Base-by-base conservation (phyloP, 2,329 filamentous ascomycete species). In the Phyllosticta capitalensis region DNA sequence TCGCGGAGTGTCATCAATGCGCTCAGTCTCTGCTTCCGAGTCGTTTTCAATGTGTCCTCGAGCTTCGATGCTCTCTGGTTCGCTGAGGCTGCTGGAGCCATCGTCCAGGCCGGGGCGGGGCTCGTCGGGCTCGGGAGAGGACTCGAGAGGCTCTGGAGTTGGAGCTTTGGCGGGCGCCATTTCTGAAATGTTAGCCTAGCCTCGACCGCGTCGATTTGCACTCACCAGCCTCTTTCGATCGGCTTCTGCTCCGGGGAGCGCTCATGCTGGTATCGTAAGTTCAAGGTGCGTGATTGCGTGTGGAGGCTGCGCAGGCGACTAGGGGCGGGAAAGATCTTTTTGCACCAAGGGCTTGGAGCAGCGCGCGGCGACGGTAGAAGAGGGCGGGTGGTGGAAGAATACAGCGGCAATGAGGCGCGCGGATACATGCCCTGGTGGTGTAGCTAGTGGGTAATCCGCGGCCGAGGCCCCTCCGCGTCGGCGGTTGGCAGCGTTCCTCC, bases 1-100 rank as follows among this genome's bases (percentile, higher is more conserved):
- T 63, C 84, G 83, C 19, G 92, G 91, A n/a, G 90, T 95, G 68
- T 89, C 86, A 69, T 94, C 94, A 62, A 99, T 81, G 61, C 94
- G 86, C 75, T 96, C 92, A 1, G 92, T 97, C 75, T 96, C 92
- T 33, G 92, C 92, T 74, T 97, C 92, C 3, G 92, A 87, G 66
- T 88, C 85, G 59, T 81, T 80, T 56, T 86, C 83, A 68, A 71
- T 20, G 66, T 64, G 59, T 71, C 71, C 19, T 70, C 73, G 68
- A 28, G 81, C 87, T 63, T 88, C 84, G 56, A 89, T 87, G 63
- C 89, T 86, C 68, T 92, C 91, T 60, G 95, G 89, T 67, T 96
- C 92, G 76, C 90, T 96, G 66, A 97, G 80, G 68, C 91, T 94
- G 74, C 92, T 97, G 48, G 92, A 96, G 57, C 88, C 80, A 19